Percentiles rank a stretch among this genome's conserved stretches.
Conservation (phyloP, 495 filamentous ascomycete species). For the Aspergillus leporis region DNA sequence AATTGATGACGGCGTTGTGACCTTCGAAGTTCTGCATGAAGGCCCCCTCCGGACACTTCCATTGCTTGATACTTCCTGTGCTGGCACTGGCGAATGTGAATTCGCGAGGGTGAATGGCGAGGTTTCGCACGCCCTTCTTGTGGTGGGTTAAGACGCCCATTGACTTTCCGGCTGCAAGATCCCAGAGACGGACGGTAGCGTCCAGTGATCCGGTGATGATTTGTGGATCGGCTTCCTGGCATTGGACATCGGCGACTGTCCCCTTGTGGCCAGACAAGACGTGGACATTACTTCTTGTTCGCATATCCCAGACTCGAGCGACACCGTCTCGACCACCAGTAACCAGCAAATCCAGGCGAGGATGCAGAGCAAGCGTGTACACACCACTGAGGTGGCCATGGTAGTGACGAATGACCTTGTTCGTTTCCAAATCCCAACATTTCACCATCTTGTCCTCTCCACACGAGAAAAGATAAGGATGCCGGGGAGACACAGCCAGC, state of each 20-base stretch:
- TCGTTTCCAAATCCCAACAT: constrained; percentile 98
- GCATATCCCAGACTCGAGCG: constrained; percentile 97
- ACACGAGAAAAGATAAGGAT: constrained; percentile 97
- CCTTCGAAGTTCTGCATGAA: constrained; percentile 99
- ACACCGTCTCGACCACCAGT: constrained; percentile 95
- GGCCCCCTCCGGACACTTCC: constrained; percentile 96
- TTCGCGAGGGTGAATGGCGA: constrained; percentile 85
- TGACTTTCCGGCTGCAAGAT: constrained; percentile 92
- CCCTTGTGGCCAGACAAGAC: constrained; percentile 87
- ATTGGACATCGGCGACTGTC: constrained; percentile 84
- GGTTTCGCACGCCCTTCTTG: constrained; percentile 92
- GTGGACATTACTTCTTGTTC: constrained; percentile 91
- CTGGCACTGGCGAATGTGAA: constrained; percentile 95
- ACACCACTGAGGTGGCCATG: constrained; percentile 97
- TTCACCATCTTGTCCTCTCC: constrained; percentile 99
- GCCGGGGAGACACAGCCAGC: constrained; percentile 85
- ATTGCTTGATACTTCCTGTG: constrained; percentile 95
- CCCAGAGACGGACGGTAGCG: constrained; percentile 91
- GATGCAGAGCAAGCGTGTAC: constrained; percentile 87
- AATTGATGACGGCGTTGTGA: constrained; percentile 95
- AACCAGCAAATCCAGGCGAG: constrained; percentile 89
- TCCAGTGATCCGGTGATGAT: constrained; percentile 91
- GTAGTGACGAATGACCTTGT: constrained; percentile 98
- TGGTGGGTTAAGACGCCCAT: constrained; percentile 97
- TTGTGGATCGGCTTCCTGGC: constrained; percentile 96